Conservation (phyloP, 805 yeast species). For the Pichia thaimueangensis region DNA sequence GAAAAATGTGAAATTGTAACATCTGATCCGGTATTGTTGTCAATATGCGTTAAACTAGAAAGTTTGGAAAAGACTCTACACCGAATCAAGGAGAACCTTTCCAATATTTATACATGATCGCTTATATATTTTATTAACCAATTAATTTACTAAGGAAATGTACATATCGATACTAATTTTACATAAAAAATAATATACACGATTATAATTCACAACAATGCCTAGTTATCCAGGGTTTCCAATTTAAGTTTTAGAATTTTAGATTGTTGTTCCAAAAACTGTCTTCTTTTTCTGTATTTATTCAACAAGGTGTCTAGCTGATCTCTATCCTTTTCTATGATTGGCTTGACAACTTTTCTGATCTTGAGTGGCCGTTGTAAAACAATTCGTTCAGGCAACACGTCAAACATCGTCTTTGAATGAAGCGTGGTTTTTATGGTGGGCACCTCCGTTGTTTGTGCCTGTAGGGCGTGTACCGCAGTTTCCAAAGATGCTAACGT, state of each 20-base stretch:
- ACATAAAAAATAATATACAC: too few species aligned
- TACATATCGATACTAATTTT: too few species aligned
- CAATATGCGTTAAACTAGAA: slow-evolving; percentile 57
- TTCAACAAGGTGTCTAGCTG: neutral
- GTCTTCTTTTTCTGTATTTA: slow-evolving; percentile 8
- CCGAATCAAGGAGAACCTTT: slow-evolving; percentile 22
- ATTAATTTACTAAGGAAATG: too few species aligned
- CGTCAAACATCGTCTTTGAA: slow-evolving; percentile 13
- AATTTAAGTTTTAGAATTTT: slow-evolving; percentile 11
- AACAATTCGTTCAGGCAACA: slow-evolving; percentile 14
- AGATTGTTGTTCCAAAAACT: slow-evolving; percentile 10
- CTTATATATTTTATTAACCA: too few species aligned
- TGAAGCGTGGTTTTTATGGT: neutral
- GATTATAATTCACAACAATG: neutral
- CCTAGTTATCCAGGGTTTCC: slow-evolving; percentile 10
- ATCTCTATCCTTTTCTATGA: slow-evolving; percentile 7
- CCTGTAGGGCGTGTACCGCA: slow-evolving; percentile 5
- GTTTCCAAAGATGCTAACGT: slow-evolving; percentile 8
- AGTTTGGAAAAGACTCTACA: slow-evolving; percentile 48
- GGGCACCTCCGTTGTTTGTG: slow-evolving; percentile 6
- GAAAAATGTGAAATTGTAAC: slow-evolving; percentile 55
- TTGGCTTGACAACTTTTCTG: slow-evolving; percentile 11
- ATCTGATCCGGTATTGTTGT: slow-evolving; percentile 61
- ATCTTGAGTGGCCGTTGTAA: slow-evolving; percentile 6
- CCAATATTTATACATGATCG: slow-evolving; percentile 1